Evolutionary conservation across 768 basidiomycete genomes (phyloP).

Genomic region (Piloderma croceum): DNA sequence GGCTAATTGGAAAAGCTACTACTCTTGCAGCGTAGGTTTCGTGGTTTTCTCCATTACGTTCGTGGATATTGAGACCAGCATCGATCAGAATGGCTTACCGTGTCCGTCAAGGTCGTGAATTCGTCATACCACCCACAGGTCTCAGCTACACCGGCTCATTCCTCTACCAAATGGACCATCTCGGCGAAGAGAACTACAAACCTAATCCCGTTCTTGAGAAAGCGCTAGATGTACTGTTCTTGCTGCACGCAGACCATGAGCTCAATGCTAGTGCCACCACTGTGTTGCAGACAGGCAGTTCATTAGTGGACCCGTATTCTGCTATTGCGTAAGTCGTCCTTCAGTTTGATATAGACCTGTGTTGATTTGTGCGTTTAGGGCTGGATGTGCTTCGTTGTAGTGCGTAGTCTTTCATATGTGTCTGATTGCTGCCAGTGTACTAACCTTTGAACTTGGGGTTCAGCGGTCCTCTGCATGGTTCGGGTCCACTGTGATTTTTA

Average conservation of each 20-base stretch:
- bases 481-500: conserved; percentile 9
- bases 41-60: neutral
- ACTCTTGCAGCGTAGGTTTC: conserved; percentile 73
- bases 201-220: conserved; percentile 84
- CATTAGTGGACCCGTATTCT: conserved; percentile 86
- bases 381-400: conserved; percentile 88
- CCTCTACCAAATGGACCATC: conserved; percentile 86
- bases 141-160: conserved; percentile 88
- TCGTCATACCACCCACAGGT: conserved; percentile 77
- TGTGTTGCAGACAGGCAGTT: conserved; percentile 82
- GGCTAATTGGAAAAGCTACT: conserved; percentile 83
- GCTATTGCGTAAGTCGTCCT: conserved; percentile 64
- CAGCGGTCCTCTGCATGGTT: conserved; percentile 70
- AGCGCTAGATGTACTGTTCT: conserved; percentile 82
- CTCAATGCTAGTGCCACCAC: conserved; percentile 83
- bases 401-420: conserved; percentile 34
- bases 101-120: conserved; percentile 83
- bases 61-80: conserved; percentile 1
- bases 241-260: conserved; percentile 88
- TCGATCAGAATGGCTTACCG: conserved; percentile 80
- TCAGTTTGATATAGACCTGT: conserved; percentile 21
- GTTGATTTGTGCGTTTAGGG: conserved; percentile 40
- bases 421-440: conserved; percentile 1
- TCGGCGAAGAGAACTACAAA: conserved; percentile 63
- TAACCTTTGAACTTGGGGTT: conserved; percentile 3